A percentile compares a stretch with the other conserved stretches of the same genome.
Conservation (phyloP, 805 yeast species). For the Saccharomycopsis olivae region DNA sequence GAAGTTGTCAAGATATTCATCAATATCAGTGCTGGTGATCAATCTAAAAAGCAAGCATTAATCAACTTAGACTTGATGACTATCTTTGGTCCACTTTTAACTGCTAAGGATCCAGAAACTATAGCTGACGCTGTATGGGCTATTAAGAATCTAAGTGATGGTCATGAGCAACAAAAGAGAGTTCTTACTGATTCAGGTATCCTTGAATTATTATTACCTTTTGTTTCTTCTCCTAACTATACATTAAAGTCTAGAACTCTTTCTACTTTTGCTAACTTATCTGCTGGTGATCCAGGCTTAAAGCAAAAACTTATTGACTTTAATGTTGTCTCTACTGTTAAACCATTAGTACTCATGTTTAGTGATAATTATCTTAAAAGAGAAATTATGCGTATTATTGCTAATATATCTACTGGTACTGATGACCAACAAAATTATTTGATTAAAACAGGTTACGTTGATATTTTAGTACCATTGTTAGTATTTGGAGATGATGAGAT, state of each 20-base stretch:
- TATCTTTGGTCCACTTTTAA: slow-evolving; percentile 12
- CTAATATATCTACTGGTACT: slow-evolving; percentile 12
- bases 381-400: slow-evolving; percentile 16
- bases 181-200: slow-evolving; percentile 12
- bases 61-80: slow-evolving; percentile 11
- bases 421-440: slow-evolving; percentile 11
- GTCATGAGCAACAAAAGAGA: slow-evolving; percentile 12
- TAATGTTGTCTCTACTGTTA: slow-evolving; percentile 11
- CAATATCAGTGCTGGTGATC: slow-evolving; percentile 17
- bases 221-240: slow-evolving; percentile 14
- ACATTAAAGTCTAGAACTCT: slow-evolving; percentile 14
- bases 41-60: slow-evolving; percentile 16
- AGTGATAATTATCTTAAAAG: slow-evolving; percentile 13
- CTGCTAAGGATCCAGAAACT: slow-evolving; percentile 1
- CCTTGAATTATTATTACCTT: slow-evolving; percentile 10
- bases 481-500: slow-evolving; percentile 17
- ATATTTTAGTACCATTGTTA: slow-evolving; percentile 16
- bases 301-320: slow-evolving; percentile 16
- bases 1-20: slow-evolving; percentile 17
- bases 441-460: slow-evolving; percentile 15
- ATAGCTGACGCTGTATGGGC: slow-evolving; percentile 18
- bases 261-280: slow-evolving; percentile 12
- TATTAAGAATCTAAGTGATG: slow-evolving; percentile 15
- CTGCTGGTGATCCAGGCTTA: slow-evolving; percentile 9
- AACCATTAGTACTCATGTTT: slow-evolving; percentile 17